Base-by-base conservation (phyloP, 2,329 filamentous ascomycete genomes). In the Laburnicola sp. region DNA sequence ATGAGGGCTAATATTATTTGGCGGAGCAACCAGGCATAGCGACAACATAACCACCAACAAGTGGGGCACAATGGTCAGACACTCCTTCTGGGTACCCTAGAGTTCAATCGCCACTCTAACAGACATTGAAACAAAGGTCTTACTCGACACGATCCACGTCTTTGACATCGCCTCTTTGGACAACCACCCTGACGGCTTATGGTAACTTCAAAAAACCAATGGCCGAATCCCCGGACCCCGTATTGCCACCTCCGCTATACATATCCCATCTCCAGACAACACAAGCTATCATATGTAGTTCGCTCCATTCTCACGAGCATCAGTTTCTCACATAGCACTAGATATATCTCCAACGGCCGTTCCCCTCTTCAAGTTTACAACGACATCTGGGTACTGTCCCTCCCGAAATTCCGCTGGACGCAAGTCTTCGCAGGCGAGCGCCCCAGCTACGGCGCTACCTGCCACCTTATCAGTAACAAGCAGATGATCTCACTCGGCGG, bases 391-490 rank as follows among this genome's bases (percentile, higher is more conserved):
- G 50, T 53, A 10, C 45, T 53, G 6, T 53, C 50, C 1, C 40
- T 53, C 6, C 50, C 50, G 4, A 45, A 53, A 21, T 53, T 53
- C 28, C 44, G 21, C n/a, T 53, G 50, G 50, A 53, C 45, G 5
- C 45, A 53, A 25, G 45, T 53, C 27, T 50, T 41, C 36, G 25
- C 32, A 22, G 42, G 42, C 16, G 27, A 6, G 11, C 42, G 34
- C 3, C 40, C 42, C 21, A 53, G 36, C 25, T 49, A 36, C 25
- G 50, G 50, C 21, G 21, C 25, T 9, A 16, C 40, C n/a, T 53
- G 45, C 23, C 50, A 53, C 8, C 34, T 48, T 4, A 45, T 45
- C 10, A 45, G 50, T 27, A 40, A 31, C 25, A 48, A 48, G 28
- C 50, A 53, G 23, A 39, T 53, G 45, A 34, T 53, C 6, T 10